A percentile compares a stretch with the other conserved stretches of the same genome.
phyloP scores from a whole-genome alignment of 768 basidiomycete genomes.

The Pluteus cervinus region DNA sequence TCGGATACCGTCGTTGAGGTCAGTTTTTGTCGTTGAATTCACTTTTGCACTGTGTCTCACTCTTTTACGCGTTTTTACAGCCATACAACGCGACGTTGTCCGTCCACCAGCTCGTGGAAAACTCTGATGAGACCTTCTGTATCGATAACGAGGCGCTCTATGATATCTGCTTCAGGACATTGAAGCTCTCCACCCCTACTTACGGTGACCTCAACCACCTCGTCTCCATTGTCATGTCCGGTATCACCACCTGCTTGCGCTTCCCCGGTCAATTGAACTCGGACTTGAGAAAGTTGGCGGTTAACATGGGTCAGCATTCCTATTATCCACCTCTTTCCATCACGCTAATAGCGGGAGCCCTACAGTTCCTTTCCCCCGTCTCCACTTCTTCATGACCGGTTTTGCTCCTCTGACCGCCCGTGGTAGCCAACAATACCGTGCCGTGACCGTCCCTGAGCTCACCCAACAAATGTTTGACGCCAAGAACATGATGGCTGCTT shows the following conservation, averaged over 20 bases:
- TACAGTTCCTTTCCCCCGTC: conserved; percentile 94
- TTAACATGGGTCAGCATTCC: conserved; percentile 87
- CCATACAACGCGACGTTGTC: conserved; percentile 99
- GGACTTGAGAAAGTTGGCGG: conserved; percentile 94
- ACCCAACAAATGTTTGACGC: conserved; percentile 99
- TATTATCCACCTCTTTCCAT: background rate
- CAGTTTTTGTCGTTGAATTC: conserved; percentile 8
- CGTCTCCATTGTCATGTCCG: conserved; percentile 97
- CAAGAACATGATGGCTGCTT: conserved; percentile 99
- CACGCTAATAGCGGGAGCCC: conserved; percentile 2
- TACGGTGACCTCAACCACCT: conserved; percentile 98
- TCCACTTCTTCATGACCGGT: conserved; percentile 99
- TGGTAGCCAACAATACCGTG: conserved; percentile 92
- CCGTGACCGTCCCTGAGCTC: conserved; percentile 94
- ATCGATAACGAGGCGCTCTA: conserved; percentile 99
- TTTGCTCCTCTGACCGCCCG: conserved; percentile 93
- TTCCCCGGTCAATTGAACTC: conserved; percentile 99
- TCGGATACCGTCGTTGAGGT: conserved; percentile 99
- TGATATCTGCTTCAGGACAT: conserved; percentile 97
- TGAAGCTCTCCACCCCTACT: conserved; percentile 92
- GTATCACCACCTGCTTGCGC: conserved; percentile 96
- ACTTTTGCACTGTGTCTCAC: background rate
- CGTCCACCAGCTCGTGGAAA: conserved; percentile 98
- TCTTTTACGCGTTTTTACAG: conserved; percentile 26
- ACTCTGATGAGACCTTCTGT: conserved; percentile 99